These are phyloP conservation scores for Apodospora peruviana DNA, from an alignment of 495 filamentous ascomycete species.

Conservation along the genomic window DNA sequence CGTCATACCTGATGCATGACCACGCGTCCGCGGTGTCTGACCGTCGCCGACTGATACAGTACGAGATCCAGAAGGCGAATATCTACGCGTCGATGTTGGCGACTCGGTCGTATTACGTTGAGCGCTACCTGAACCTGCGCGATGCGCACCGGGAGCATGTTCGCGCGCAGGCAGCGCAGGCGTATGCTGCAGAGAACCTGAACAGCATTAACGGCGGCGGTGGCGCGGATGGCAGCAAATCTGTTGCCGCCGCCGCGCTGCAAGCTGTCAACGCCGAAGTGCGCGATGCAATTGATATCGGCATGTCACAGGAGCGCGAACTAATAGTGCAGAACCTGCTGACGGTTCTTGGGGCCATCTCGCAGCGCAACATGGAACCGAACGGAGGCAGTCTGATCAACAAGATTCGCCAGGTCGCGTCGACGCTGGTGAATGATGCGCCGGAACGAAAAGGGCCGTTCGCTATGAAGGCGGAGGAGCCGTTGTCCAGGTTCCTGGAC, in stretches of 20 bases:
- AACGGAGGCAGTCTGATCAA: slow-evolving; percentile 67
- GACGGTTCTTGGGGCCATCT: slow-evolving; percentile 61
- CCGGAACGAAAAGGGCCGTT: slow-evolving; percentile 50
- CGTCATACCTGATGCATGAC: slow-evolving; percentile 25
- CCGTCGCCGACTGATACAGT: slow-evolving; percentile 56
- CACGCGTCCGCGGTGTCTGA: slow-evolving; percentile 23
- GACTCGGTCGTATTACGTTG: slow-evolving; percentile 73
- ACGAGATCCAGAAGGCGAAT: slow-evolving; percentile 80
- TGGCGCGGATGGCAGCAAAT: slow-evolving; percentile 14
- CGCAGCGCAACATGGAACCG: slow-evolving; percentile 75
- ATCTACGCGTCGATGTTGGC: slow-evolving; percentile 70
- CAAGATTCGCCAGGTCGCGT: slow-evolving; percentile 72
- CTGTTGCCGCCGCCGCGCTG: slow-evolving; percentile 17
- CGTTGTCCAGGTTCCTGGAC: slow-evolving; percentile 61
- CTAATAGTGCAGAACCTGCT: slow-evolving; percentile 71
- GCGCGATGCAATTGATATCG: slow-evolving; percentile 37
- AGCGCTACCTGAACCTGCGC: slow-evolving; percentile 68
- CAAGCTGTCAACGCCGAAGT: slow-evolving; percentile 16
- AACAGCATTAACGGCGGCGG: slow-evolving; percentile 16
- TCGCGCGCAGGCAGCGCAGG: slow-evolving; percentile 15
- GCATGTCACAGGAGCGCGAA: slow-evolving; percentile 64
- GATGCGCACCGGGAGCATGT: slow-evolving; percentile 43
- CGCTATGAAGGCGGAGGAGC: slow-evolving; percentile 55
- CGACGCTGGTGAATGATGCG: slow-evolving; percentile 61
- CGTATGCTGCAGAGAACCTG: slow-evolving; percentile 7